Evolutionary conservation across 73 alveolate genomes (phyloP).

Genomic region (Symbiodinium natans): DNA sequence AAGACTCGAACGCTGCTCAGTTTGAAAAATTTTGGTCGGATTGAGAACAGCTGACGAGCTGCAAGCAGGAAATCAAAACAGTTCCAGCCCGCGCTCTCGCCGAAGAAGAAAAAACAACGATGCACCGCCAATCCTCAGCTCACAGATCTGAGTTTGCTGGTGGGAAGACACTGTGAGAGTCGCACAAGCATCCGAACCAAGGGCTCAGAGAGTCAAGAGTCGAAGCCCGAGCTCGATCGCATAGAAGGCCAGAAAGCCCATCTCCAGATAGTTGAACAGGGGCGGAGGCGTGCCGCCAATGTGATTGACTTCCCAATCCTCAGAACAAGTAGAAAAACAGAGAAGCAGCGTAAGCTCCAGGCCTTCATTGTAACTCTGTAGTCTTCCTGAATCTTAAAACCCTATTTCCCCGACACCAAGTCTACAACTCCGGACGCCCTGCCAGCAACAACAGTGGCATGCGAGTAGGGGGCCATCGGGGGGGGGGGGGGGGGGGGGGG

Average conservation of each 20-base stretch:
- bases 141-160: neutral
- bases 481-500: no score
- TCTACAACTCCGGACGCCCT: no score
- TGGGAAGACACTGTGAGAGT: neutral
- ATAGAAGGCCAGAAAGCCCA: constrained; percentile 55
- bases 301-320: constrained; percentile 10
- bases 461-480: no score
- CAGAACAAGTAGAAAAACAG: neutral
- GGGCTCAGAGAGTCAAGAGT: neutral
- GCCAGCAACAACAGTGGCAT: no score
- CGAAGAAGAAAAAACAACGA: constrained; percentile 40
- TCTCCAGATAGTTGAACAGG: constrained; percentile 35
- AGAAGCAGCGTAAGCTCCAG: no score
- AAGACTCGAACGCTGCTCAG: no score
- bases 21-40: no score
- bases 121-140: constrained; percentile 45
- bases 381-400: no score
- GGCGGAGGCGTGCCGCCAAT: constrained; percentile 28
- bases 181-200: no score
- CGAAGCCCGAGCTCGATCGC: constrained; percentile 60
- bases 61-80: constrained; percentile 64
- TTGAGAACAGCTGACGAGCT: no score
- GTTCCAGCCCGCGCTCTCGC: constrained; percentile 81
- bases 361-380: no score
- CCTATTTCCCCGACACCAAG: no score